These are phyloP conservation scores for Oidiodendron maius DNA, from an alignment of 495 filamentous ascomycete species.

Conservation along the genomic window DNA sequence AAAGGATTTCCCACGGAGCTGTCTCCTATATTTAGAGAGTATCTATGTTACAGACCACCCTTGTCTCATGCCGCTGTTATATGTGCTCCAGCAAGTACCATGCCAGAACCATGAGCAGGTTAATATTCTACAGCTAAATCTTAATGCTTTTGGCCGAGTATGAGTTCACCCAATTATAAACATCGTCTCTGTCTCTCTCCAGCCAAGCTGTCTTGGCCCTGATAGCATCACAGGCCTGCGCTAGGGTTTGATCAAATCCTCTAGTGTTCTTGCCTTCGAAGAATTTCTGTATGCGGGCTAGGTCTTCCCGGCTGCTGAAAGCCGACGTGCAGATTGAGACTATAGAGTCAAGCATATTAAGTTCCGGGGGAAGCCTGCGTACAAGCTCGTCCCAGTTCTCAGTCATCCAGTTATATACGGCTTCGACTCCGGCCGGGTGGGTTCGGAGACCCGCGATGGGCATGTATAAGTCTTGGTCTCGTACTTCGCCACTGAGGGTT, in stretches of 20 bases:
- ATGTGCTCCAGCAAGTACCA: neutral
- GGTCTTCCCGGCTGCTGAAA: constrained; percentile 72
- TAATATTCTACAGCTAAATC: neutral
- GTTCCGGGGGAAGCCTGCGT: constrained; percentile 72
- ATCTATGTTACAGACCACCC: no score
- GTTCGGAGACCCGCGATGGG: constrained; percentile 71
- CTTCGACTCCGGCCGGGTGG: constrained; percentile 72
- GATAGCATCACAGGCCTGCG: constrained; percentile 56
- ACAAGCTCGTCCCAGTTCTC: constrained; percentile 78
- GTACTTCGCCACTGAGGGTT: constrained; percentile 75
- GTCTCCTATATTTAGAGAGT: no score
- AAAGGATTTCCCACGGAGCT: no score
- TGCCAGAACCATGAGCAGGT: neutral
- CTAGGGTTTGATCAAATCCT: constrained; percentile 56
- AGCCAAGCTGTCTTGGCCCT: constrained; percentile 56
- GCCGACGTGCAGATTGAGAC: constrained; percentile 78
- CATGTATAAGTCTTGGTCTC: constrained; percentile 94
- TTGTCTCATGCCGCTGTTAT: no score
- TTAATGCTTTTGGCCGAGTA: constrained; percentile 22
- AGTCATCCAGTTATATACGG: constrained; percentile 77
- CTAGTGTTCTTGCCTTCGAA: constrained; percentile 77
- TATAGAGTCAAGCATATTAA: constrained; percentile 80
- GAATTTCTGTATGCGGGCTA: constrained; percentile 71
- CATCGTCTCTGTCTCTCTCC: constrained; percentile 48
- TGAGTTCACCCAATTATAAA: constrained; percentile 44